A percentile compares a stretch with the other conserved stretches of the same genome.
Evolutionary conservation across 176 grass and related monocot species (phyloP).

Genomic region (Miscanthus lutarioriparius): DNA sequence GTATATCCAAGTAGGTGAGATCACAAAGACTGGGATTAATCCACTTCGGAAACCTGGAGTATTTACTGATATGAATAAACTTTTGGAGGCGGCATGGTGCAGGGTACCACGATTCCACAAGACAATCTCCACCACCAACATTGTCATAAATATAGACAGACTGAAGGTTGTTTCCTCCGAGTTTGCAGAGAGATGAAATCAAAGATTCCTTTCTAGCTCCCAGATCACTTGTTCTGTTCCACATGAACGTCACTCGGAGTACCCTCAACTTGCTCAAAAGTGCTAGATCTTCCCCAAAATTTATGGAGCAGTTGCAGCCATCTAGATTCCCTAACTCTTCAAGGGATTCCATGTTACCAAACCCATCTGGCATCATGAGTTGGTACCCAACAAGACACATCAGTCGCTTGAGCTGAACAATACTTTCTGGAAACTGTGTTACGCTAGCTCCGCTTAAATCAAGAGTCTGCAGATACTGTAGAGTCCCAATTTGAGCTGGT

Average conservation of each 20-base stretch:
- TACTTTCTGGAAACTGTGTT: not conserved
- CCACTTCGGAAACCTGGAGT: not conserved
- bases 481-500: not conserved
- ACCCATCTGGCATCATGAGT: constrained; percentile 9
- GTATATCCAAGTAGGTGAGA: constrained; percentile 2
- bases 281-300: constrained; percentile 3
- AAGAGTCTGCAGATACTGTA: not conserved
- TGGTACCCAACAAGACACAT: not conserved
- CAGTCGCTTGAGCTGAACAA: not conserved
- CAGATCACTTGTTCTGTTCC: not conserved
- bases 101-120: not conserved
- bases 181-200: not conserved
- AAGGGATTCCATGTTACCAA: constrained; percentile 21
- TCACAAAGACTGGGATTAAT: not conserved
- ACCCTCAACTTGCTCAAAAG: constrained; percentile 9
- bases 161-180: not conserved
- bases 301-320: not conserved
- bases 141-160: not conserved
- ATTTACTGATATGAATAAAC: not conserved
- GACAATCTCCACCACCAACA: not conserved
- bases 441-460: not conserved
- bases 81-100: not conserved
- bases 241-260: not conserved
- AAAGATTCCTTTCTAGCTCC: not conserved
- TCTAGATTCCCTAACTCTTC: not conserved